phyloP scores from a whole-genome alignment of 2,329 filamentous ascomycete species.

The Clonostachys rosea region DNA sequence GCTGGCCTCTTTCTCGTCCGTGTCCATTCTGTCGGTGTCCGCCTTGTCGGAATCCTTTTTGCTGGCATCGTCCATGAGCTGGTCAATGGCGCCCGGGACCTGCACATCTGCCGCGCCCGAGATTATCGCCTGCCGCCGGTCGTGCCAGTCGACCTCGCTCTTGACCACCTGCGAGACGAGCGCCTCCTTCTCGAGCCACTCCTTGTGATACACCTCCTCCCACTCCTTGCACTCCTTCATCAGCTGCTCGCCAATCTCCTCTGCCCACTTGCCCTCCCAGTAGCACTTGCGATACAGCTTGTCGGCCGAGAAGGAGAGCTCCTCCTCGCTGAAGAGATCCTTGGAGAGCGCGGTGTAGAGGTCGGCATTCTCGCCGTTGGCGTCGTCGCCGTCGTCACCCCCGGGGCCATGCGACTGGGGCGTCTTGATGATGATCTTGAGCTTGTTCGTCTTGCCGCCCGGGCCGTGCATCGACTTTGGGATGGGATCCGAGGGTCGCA shows the following conservation, averaged over 20 bases:
- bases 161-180: conserved; percentile 68
- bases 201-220: conserved; percentile 62
- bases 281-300: conserved; percentile 64
- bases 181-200: conserved; percentile 78
- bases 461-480: conserved; percentile 61
- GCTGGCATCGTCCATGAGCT: conserved; percentile 5
- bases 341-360: conserved; percentile 49
- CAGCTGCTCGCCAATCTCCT: conserved; percentile 60
- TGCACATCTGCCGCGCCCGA: conserved; percentile 40
- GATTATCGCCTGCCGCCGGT: conserved; percentile 50
- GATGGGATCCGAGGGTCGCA: conserved; percentile 71
- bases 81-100: conserved; percentile 24
- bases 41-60: no score
- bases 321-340: conserved; percentile 61
- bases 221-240: conserved; percentile 60
- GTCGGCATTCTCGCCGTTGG: conserved; percentile 50
- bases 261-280: conserved; percentile 68
- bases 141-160: conserved; percentile 62
- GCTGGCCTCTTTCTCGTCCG: no score
- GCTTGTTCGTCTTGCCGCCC: conserved; percentile 40
- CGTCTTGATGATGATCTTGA: conserved; percentile 62
- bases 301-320: conserved; percentile 52
- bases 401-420: conserved; percentile 52
- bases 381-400: conserved; percentile 40
- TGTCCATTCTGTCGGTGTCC: no score